phyloP scores from a whole-genome alignment of 495 filamentous ascomycete genomes.

The Hypomontagnella monticulosa region DNA sequence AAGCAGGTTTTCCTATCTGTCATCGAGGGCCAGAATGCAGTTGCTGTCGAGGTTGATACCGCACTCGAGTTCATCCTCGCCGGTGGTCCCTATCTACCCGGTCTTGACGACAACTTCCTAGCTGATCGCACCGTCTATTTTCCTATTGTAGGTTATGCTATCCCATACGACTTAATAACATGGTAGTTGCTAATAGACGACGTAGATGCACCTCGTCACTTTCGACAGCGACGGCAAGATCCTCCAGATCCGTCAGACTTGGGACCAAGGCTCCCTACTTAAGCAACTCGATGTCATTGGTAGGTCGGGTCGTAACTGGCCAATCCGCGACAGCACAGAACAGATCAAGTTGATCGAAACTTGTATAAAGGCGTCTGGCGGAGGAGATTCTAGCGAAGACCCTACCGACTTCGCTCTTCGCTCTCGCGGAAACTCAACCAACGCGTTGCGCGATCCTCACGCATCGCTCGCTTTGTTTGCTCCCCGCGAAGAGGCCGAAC shows the following conservation, averaged over 20 bases:
- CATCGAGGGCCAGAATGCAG: constrained; percentile 72
- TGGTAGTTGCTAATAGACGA: constrained; percentile 41
- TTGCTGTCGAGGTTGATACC: constrained; percentile 83
- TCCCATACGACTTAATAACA: not conserved
- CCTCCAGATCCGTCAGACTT: constrained; percentile 83
- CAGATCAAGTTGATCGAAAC: constrained; percentile 77
- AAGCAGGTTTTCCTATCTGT: constrained; percentile 75
- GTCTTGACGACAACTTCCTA: constrained; percentile 93
- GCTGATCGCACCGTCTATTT: constrained; percentile 82
- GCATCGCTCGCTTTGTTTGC: constrained; percentile 78
- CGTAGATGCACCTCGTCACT: constrained; percentile 86
- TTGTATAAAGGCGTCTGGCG: constrained; percentile 55
- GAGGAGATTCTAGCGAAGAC: constrained; percentile 26
- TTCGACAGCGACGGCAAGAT: constrained; percentile 83
- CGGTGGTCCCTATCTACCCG: constrained; percentile 89
- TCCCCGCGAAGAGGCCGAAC: constrained; percentile 65
- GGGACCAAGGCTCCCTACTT: constrained; percentile 93
- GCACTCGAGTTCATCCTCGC: constrained; percentile 80
- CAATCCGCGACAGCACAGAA: constrained; percentile 87
- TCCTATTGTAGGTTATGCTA: constrained; percentile 72
- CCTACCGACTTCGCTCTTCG: constrained; percentile 42
- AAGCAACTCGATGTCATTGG: constrained; percentile 96
- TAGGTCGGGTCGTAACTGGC: constrained; percentile 86
- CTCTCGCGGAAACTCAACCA: constrained; percentile 59
- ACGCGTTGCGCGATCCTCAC: constrained; percentile 72